Base-by-base conservation (phyloP, 2,329 filamentous ascomycete genomes). In the Botrytis fragariae region DNA sequence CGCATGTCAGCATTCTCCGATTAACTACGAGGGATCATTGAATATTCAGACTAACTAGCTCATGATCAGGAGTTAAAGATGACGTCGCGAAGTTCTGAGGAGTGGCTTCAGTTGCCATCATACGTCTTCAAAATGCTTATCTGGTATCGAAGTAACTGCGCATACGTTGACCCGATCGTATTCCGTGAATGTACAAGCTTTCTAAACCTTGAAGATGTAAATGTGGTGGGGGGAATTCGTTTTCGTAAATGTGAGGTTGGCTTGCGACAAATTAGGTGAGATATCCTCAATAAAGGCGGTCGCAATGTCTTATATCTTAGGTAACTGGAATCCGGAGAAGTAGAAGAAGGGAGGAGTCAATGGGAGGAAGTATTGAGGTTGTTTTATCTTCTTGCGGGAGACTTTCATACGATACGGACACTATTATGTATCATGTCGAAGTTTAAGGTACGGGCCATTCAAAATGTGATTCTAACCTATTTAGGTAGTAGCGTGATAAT, bases 31-130 rank as follows among this genome's bases (percentile, higher is more conserved):
- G 39, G 57, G 37, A 60, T 25, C 57, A 35, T 37, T 42, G 22
- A 25, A 32, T 37, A 35, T 67, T 18, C 29, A n/a, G n/a, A 77
- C 78, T 45, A 70, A 81, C 80, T 76, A 79, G 78, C 77, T 80
- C 79, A 80, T 81, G 72, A 74, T 80, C 78, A 72, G 78, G 69
- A 69, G 72, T 74, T 72, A 71, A 77, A 77, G 76, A 77, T 63
- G 75, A 72, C 74, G 75, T 78, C 79, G 84, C 80, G 77, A 80
- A 83, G 83, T 83, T 85, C 80, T 85, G 83, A 82, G 84, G 83
- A 81, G 85, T 84, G 84, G 86, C 85, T 86, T 88, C 88, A 85
- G 87, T 87, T 86, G 87, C 88, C 88, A 90, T 90, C 87, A 88
- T 90, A 87, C 87, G 87, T 86, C 82, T 83, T 84, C 81, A 81